phyloP scores from a whole-genome alignment of 768 basidiomycete species.

The Naganishia randhawae region DNA sequence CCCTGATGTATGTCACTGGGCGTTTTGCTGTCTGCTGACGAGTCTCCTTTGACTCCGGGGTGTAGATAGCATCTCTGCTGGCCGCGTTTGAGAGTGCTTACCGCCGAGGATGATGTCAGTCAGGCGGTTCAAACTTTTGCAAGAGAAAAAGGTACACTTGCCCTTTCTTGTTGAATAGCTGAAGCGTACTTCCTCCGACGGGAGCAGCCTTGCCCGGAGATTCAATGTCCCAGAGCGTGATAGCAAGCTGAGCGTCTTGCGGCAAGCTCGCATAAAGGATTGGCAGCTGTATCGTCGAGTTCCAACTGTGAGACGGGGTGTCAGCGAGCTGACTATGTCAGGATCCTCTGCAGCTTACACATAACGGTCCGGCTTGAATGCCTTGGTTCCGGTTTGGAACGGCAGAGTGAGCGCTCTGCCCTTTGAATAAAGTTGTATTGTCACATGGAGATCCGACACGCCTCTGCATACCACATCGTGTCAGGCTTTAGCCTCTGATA shows the following conservation, averaged over 20 bases:
- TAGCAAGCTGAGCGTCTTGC: conserved; percentile 76
- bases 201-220: conserved; percentile 73
- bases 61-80: conserved; percentile 85
- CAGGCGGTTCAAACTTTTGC: background rate
- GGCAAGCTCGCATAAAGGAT: conserved; percentile 93
- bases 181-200: conserved; percentile 86
- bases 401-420: conserved; percentile 90
- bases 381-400: conserved; percentile 83
- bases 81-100: conserved; percentile 80
- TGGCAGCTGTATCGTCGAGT: conserved; percentile 88
- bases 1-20: conserved; percentile 75
- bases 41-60: conserved; percentile 80
- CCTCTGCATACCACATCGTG: conserved; percentile 59
- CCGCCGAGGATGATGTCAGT: no score
- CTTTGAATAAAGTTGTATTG: conserved; percentile 84
- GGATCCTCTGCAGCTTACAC: background rate
- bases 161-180: conserved; percentile 91
- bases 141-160: conserved; percentile 48
- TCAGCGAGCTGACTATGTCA: background rate
- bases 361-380: conserved; percentile 26
- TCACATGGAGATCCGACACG: conserved; percentile 88
- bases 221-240: conserved; percentile 94
- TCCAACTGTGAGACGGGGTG: conserved; percentile 64
- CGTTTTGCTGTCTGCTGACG: conserved; percentile 71
- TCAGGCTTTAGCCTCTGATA: conserved; percentile 26